Evolutionary conservation across 352 stramenopile species (phyloP).

Genomic region (Phytophthora litchii): DNA sequence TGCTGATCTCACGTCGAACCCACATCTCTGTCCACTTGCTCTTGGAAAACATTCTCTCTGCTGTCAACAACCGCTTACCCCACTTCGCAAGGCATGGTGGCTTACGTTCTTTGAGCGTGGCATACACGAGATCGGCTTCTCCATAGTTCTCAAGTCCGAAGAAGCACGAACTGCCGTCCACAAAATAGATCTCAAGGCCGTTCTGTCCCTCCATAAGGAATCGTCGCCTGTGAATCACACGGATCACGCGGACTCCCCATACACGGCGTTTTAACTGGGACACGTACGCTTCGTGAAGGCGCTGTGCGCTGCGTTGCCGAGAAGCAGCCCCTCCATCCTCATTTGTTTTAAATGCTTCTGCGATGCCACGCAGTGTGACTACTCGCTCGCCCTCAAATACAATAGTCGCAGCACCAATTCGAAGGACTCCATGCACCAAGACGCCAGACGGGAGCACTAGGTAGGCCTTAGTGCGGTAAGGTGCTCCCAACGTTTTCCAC

Average conservation of each 20-base stretch:
- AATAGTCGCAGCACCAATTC: slow-evolving; percentile 73
- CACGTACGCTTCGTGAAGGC: slow-evolving; percentile 61
- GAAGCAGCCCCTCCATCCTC: slow-evolving; percentile 40
- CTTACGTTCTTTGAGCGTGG: slow-evolving; percentile 78
- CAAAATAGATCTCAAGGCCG: slow-evolving; percentile 86
- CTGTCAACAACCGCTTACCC: slow-evolving; percentile 72
- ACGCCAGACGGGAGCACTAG: slow-evolving; percentile 74
- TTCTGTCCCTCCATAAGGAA: slow-evolving; percentile 77
- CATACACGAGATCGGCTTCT: slow-evolving; percentile 82
- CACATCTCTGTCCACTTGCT: slow-evolving; percentile 90
- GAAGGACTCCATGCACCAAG: slow-evolving; percentile 75
- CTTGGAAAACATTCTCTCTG: slow-evolving; percentile 76
- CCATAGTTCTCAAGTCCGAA: slow-evolving; percentile 69
- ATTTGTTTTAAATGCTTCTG: slow-evolving; percentile 50
- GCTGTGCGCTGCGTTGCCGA: slow-evolving; percentile 39
- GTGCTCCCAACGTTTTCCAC: slow-evolving; percentile 65
- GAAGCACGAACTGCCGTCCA: slow-evolving; percentile 83
- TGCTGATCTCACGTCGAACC: slow-evolving; percentile 85
- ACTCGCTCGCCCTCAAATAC: slow-evolving; percentile 85
- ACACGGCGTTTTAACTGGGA: slow-evolving; percentile 76
- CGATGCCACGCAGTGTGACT: slow-evolving; percentile 64
- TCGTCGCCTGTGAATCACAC: slow-evolving; percentile 74
- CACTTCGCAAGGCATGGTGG: slow-evolving; percentile 80
- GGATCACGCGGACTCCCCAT: slow-evolving; percentile 82
- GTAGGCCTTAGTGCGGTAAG: slow-evolving; percentile 83